phyloP scores from a whole-genome alignment of 306 rosid genomes.

The Vigna reflexopilosa region DNA sequence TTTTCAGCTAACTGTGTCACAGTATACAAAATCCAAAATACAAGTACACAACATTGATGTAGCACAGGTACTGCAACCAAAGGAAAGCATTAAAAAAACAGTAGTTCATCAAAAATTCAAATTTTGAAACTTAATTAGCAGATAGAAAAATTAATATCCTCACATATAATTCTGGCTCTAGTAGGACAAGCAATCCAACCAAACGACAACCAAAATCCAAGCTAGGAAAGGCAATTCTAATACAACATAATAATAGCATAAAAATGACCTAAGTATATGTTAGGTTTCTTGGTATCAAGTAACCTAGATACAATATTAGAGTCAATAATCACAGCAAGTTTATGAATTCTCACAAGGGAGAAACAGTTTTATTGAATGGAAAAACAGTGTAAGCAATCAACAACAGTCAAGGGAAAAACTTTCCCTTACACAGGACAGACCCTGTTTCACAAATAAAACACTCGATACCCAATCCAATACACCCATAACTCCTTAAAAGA shows the following conservation, averaged over 20 bases:
- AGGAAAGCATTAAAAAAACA: neutral
- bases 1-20: slow-evolving; percentile 12
- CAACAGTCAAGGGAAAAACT: too few relatives aligned
- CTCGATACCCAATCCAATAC: too few relatives aligned
- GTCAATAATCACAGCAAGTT: too few relatives aligned
- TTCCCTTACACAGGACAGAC: too few relatives aligned
- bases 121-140: slow-evolving; percentile 27
- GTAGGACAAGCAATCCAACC: slow-evolving; percentile 26
- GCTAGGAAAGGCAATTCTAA: slow-evolving; percentile 31
- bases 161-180: slow-evolving; percentile 5
- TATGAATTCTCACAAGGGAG: too few relatives aligned
- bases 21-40: slow-evolving; percentile 26
- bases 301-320: too few relatives aligned
- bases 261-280: neutral
- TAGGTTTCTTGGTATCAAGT: too few relatives aligned
- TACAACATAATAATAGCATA: slow-evolving; percentile 9
- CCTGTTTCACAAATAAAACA: too few relatives aligned
- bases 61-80: neutral
- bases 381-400: too few relatives aligned
- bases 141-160: slow-evolving; percentile 13
- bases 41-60: neutral
- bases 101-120: slow-evolving; percentile 29
- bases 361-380: too few relatives aligned
- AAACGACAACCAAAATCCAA: neutral
- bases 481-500: too few relatives aligned